Percentiles rank a stretch among this genome's conserved stretches.
Conservation (phyloP, 352 stramenopile genomes). For the Globisporangium nunn region DNA sequence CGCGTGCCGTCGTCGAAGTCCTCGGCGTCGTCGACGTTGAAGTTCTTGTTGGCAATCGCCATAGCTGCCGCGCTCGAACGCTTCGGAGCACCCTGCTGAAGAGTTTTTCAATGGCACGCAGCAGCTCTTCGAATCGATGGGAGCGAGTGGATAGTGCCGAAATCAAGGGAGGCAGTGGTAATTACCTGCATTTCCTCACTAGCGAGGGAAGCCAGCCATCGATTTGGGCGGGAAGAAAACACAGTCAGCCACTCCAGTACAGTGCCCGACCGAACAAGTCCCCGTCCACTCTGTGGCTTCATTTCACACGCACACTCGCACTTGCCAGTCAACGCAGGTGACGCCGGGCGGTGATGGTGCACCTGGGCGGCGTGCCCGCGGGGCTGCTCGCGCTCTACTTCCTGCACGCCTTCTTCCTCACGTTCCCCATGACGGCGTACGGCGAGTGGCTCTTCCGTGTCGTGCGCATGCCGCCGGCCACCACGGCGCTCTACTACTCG, state of each 20-base stretch:
- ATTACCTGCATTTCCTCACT: not conserved
- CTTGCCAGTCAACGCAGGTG: too few species aligned
- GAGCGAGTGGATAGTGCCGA: not conserved
- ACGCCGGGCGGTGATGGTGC: too few species aligned
- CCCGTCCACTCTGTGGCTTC: not conserved
- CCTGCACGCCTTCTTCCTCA: conserved; percentile 67
- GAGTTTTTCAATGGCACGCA: not conserved
- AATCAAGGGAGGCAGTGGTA: not conserved
- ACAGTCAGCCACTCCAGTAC: too few species aligned
- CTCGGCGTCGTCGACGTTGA: conserved; percentile 74
- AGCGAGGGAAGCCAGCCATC: not conserved
- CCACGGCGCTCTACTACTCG: conserved; percentile 76
- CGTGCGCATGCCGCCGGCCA: conserved; percentile 71
- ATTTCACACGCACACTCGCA: not conserved
- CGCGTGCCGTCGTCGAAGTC: conserved; percentile 79
- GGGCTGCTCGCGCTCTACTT: conserved; percentile 73
- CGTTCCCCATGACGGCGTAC: conserved; percentile 78
- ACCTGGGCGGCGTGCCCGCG: conserved; percentile 23
- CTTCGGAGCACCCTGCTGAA: too few species aligned
- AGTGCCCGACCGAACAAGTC: too few species aligned
- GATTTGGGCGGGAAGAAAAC: too few species aligned
- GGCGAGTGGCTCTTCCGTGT: conserved; percentile 68
- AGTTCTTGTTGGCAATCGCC: conserved; percentile 44
- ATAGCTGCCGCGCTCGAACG: conserved; percentile 15
- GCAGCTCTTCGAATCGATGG: not conserved